These are phyloP conservation scores for Colletotrichum eremochloae DNA, from an alignment of 2,329 filamentous ascomycete genomes.

Conservation along the genomic window DNA sequence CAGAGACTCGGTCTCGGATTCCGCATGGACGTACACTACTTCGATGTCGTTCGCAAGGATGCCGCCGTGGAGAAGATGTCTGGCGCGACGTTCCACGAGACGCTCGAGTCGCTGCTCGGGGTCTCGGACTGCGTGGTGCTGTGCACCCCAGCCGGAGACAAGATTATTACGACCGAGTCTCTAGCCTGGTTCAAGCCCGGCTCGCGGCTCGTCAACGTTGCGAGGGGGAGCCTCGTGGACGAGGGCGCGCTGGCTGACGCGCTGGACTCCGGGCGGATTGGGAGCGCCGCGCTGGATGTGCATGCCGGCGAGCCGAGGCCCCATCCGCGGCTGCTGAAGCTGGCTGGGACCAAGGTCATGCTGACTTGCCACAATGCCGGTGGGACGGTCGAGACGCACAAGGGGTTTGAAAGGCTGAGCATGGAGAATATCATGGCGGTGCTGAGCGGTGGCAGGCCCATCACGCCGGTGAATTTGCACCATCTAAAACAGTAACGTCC, in stretches of 20 bases:
- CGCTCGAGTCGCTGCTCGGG: conserved; percentile 65
- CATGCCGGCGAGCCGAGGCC: conserved; percentile 71
- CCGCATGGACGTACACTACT: conserved; percentile 76
- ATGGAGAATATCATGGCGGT: conserved; percentile 77
- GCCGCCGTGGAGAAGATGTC: conserved; percentile 56
- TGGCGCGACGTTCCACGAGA: conserved; percentile 63
- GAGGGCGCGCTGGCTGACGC: conserved; percentile 73
- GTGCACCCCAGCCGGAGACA: conserved; percentile 66
- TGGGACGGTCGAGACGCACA: conserved; percentile 74
- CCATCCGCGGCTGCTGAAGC: conserved; percentile 58
- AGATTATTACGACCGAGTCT: conserved; percentile 63
- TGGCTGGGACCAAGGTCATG: conserved; percentile 63
- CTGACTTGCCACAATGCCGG: conserved; percentile 78
- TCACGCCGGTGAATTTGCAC: conserved; percentile 75
- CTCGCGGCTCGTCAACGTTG: conserved; percentile 74
- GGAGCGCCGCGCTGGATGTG: conserved; percentile 73
- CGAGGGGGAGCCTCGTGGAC: conserved; percentile 74
- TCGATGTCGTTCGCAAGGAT: conserved; percentile 68
- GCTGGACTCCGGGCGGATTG: conserved; percentile 64
- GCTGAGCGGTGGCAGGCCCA: conserved; percentile 61
- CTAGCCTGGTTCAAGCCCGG: conserved; percentile 67
- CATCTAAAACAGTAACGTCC: conserved; percentile 53
- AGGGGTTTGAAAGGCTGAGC: conserved; percentile 75
- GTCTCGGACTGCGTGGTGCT: conserved; percentile 72
- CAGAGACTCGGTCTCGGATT: conserved; percentile 66